These are phyloP conservation scores for Globisporangium acanthophoron DNA, from an alignment of 352 stramenopile species.

Conservation along the genomic window DNA sequence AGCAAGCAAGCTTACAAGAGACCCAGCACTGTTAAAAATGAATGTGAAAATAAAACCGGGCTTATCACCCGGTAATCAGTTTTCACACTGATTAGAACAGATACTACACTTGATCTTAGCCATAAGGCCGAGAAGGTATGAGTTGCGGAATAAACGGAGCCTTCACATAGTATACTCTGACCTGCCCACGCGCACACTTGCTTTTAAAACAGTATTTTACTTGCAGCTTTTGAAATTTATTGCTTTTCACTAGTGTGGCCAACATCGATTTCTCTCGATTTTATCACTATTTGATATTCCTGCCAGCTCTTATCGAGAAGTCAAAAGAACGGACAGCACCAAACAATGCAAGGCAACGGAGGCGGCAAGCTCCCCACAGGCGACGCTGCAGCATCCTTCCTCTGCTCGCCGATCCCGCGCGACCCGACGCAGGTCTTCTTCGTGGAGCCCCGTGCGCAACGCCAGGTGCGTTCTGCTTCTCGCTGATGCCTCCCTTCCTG, in stretches of 20 bases:
- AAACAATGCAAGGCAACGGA: not conserved
- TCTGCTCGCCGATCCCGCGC: slow-evolving; percentile 64
- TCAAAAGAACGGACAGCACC: too few species aligned
- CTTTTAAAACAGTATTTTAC: too few species aligned
- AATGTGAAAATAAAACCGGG: slow-evolving; percentile 72
- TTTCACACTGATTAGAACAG: slow-evolving; percentile 93
- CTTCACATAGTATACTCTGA: too few species aligned
- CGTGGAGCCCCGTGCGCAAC: slow-evolving; percentile 24
- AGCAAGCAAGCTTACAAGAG: slow-evolving; percentile 3
- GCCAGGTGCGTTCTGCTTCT: slow-evolving; percentile 2
- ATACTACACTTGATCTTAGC: slow-evolving; percentile 91
- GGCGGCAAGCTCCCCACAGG: not conserved
- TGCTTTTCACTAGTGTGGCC: too few species aligned
- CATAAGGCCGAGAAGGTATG: slow-evolving; percentile 87
- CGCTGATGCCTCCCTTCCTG: not conserved
- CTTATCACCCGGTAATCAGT: slow-evolving; percentile 70
- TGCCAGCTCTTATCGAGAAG: too few species aligned
- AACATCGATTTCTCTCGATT: too few species aligned
- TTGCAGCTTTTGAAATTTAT: too few species aligned
- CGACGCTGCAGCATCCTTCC: slow-evolving; percentile 20
- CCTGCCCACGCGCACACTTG: too few species aligned
- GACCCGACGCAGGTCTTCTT: slow-evolving; percentile 58
- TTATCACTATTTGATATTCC: too few species aligned
- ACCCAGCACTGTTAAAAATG: slow-evolving; percentile 37
- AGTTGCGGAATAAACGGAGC: slow-evolving; percentile 9